Percentiles rank a stretch among this genome's conserved stretches.
Conservation (phyloP, 805 yeast genomes). For the Lipomyces lipofer region DNA sequence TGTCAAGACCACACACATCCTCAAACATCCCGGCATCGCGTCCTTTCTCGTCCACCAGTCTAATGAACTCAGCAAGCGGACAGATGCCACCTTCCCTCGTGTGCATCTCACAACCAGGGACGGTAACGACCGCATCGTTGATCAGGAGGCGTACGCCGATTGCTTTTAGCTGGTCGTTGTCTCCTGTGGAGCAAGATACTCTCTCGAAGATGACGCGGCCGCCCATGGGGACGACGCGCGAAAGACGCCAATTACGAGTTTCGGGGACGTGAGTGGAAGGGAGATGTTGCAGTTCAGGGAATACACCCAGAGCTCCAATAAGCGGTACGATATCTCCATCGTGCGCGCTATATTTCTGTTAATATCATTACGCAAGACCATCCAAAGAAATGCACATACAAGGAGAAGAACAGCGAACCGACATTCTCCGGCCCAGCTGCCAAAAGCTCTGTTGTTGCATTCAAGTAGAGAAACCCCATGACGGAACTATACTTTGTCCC, state of each 20-base stretch:
- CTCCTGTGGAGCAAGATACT: constrained; percentile 29
- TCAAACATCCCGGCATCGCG: constrained; percentile 14
- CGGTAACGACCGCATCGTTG: constrained; percentile 56
- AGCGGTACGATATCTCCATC: constrained; percentile 58
- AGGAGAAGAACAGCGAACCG: constrained; percentile 20
- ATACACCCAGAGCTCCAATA: constrained; percentile 50
- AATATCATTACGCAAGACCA: background rate
- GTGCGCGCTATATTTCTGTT: constrained; percentile 48
- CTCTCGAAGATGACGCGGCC: constrained; percentile 39
- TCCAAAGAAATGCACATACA: constrained; percentile 22
- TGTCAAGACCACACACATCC: constrained; percentile 17
- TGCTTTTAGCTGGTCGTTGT: constrained; percentile 26
- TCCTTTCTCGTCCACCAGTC: constrained; percentile 13
- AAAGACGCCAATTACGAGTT: constrained; percentile 20
- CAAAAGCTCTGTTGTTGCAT: constrained; percentile 51
- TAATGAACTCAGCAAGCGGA: constrained; percentile 14
- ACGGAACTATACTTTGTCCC: constrained; percentile 33
- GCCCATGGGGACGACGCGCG: constrained; percentile 33
- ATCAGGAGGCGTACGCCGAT: constrained; percentile 51
- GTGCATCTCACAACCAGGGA: constrained; percentile 44
- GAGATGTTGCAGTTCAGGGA: constrained; percentile 28
- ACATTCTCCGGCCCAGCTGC: constrained; percentile 41
- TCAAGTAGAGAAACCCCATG: constrained; percentile 50
- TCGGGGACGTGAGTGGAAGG: constrained; percentile 14
- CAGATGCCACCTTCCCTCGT: constrained; percentile 11